Evolutionary conservation across 2,329 filamentous ascomycete genomes (phyloP).

Genomic region (Sclerotinia glacialis): DNA sequence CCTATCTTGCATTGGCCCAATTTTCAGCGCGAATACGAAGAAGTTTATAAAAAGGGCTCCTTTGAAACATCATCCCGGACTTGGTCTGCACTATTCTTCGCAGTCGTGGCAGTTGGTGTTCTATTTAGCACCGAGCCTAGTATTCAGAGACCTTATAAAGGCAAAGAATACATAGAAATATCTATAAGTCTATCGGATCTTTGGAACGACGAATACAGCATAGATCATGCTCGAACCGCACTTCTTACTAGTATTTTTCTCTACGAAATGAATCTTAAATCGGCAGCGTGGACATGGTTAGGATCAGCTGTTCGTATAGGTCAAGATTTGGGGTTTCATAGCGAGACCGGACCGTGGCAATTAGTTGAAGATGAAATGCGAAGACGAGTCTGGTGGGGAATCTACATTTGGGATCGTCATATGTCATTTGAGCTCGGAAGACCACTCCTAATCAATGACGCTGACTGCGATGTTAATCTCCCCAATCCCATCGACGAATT

Average conservation of each 20-base stretch:
- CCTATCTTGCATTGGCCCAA: conserved; percentile 87
- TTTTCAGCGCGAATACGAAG: conserved; percentile 73
- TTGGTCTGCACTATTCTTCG: conserved; percentile 79
- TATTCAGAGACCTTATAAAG: conserved; percentile 54
- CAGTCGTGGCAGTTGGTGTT: conserved; percentile 77
- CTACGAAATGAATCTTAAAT: conserved; percentile 81
- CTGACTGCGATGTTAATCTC: conserved; percentile 80
- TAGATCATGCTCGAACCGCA: conserved; percentile 72
- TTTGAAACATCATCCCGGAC: conserved; percentile 60
- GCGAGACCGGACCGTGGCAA: conserved; percentile 69
- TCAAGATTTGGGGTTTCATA: conserved; percentile 79
- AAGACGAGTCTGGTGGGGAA: conserved; percentile 86
- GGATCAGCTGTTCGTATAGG: conserved; percentile 75
- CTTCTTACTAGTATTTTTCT: conserved; percentile 76
- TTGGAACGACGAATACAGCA: conserved; percentile 73
- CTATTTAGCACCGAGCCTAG: conserved; percentile 63
- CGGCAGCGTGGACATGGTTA: conserved; percentile 82
- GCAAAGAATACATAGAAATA: conserved; percentile 66
- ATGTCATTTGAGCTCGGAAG: conserved; percentile 77
- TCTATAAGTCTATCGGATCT: conserved; percentile 70
- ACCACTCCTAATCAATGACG: conserved; percentile 79
- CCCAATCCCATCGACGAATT: conserved; percentile 81
- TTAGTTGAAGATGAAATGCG: conserved; percentile 82
- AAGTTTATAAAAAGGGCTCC: conserved; percentile 66
- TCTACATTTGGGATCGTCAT: conserved; percentile 84